Evolutionary conservation across 306 rosid species (phyloP).

Genomic region (Vigna radiata): DNA sequence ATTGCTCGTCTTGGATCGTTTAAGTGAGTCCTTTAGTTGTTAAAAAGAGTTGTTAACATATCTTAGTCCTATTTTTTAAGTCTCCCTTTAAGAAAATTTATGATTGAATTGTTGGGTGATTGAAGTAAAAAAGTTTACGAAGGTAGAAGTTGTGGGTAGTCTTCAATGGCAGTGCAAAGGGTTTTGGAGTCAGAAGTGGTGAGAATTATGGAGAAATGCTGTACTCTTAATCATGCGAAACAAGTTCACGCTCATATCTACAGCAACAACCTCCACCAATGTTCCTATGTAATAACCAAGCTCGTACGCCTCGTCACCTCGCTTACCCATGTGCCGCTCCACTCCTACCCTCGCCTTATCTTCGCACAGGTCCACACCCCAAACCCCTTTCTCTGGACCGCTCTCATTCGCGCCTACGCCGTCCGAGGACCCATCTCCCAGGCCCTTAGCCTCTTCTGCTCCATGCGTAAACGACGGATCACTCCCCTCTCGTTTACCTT

Average conservation of each 20-base stretch:
- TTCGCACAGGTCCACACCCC: conserved; percentile 67
- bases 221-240: conserved; percentile 51
- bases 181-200: conserved; percentile 54
- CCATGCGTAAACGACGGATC: conserved; percentile 41
- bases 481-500: conserved; percentile 78
- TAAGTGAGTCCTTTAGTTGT: conserved; percentile 59
- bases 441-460: conserved; percentile 53
- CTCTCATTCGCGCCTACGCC: conserved; percentile 73
- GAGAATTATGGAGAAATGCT: conserved; percentile 54
- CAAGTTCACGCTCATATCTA: conserved; percentile 70
- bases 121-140: too few species aligned
- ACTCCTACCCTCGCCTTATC: conserved; percentile 62
- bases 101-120: too few species aligned
- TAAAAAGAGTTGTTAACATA: too few species aligned
- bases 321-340: conserved; percentile 52
- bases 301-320: conserved; percentile 65
- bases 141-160: too few species aligned
- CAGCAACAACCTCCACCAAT: conserved; percentile 57
- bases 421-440: conserved; percentile 57
- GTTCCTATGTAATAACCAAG: conserved; percentile 72
- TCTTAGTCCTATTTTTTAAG: too few species aligned
- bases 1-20: conserved; percentile 98
- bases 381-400: conserved; percentile 85
- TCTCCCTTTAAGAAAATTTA: too few species aligned
- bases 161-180: conserved; percentile 10